Evolutionary conservation across 345 rosid genomes (phyloP).

Genomic region (Toxicodendron radicans): DNA sequence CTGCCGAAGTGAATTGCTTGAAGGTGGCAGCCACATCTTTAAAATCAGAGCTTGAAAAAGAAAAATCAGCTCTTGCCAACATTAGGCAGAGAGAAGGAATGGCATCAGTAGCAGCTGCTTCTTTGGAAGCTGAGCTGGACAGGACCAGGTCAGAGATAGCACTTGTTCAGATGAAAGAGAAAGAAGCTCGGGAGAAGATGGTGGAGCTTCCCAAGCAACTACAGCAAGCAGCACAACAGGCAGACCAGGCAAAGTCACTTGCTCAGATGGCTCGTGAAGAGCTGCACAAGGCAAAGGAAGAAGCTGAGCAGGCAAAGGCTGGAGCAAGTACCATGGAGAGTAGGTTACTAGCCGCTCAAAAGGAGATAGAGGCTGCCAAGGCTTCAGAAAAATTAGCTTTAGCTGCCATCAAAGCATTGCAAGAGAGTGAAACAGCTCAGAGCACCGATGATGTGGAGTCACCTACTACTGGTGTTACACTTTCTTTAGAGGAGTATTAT

Average conservation of each 20-base stretch:
- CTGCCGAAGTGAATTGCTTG: conserved; percentile 64
- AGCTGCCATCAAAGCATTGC: conserved; percentile 82
- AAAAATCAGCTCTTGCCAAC: conserved; percentile 54
- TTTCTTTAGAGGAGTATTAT: conserved; percentile 83
- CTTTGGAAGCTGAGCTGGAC: conserved; percentile 77
- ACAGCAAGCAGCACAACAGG: conserved; percentile 68
- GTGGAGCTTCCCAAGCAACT: conserved; percentile 70
- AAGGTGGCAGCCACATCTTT: conserved; percentile 67
- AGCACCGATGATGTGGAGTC: conserved; percentile 38
- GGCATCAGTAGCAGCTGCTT: conserved; percentile 75
- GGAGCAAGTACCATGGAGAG: conserved; percentile 70
- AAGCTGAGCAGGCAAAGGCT: conserved; percentile 81
- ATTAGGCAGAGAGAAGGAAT: conserved; percentile 83
- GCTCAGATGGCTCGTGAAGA: conserved; percentile 74
- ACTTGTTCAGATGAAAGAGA: conserved; percentile 56
- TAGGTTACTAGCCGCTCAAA: conserved; percentile 67
- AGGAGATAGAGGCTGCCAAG: conserved; percentile 82
- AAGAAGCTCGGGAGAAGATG: conserved; percentile 64
- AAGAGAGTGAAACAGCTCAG: conserved; percentile 70
- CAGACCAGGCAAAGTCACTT: conserved; percentile 72
- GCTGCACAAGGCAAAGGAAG: conserved; percentile 69
- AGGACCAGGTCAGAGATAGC: conserved; percentile 57
- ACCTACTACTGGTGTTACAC: conserved; percentile 53
- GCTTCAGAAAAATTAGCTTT: conserved; percentile 86
- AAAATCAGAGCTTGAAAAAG: conserved; percentile 63